Evolutionary conservation across 306 rosid genomes (phyloP), one percentile per base, ranked within the genome.

Genomic region (Albizia julibrissin): DNA sequence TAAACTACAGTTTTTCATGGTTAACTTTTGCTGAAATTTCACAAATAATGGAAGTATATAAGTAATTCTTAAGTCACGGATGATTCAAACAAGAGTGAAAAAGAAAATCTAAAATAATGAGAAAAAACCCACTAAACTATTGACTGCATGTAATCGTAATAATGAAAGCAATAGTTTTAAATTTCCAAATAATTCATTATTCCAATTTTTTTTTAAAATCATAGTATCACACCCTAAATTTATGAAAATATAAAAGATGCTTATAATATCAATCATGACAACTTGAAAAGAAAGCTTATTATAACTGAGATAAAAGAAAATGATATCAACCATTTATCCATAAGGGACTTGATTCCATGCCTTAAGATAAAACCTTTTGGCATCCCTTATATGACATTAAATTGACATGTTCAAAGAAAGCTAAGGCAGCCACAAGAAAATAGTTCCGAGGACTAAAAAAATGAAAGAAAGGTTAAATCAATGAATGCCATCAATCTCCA

Each of bases 271-370:
- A 34, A 54, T 21, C 49, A 8, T 10, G 54, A 58, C n/a, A 61
- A 22, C 54, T 6, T 37, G 49, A 34, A 54, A 58, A 56, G 15
- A 56, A 39, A 75, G 69, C 39, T 61, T 40, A 16, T n/a, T 43
- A 61, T 42, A 26, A 43, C 58, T 61, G 26, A 54, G 19, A 12
- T 8, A 75, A 75, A 75, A 10, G 13, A 75, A n/a, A 8, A 42
- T 22, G 62, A 42, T 50, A 42, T 43, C 46, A 59, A 59, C 10
- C 18, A 37, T 34, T 46, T 61, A 44, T 70, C 77, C 58, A 70
- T 82, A 72, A 37, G 79, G 59, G 59, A 44, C 18, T 46, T 62
- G 59, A 33, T 58, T 50, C 39, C 83, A 26, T 44, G 87, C 46
- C 56, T 12, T 31, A 37, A 73, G 59, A 27, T 34, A 73, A 76